These are phyloP conservation scores for Boechera divaricarpa DNA, from an alignment of 345 rosid genomes.

Conservation along the genomic window DNA sequence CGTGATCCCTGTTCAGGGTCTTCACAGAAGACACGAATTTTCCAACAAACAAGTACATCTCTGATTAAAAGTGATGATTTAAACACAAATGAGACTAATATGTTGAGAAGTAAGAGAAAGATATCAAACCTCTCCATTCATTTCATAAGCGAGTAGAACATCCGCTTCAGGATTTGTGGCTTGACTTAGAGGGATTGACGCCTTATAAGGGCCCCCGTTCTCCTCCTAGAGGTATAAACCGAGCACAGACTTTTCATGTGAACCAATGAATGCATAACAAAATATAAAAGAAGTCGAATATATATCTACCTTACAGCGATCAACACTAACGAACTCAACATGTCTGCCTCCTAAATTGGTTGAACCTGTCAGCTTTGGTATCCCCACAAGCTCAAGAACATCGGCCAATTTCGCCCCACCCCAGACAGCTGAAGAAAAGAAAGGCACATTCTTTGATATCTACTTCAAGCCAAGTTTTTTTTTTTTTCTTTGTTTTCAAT, in stretches of 20 bases:
- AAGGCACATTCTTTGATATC: slow-evolving; percentile 8
- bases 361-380: slow-evolving; percentile 58
- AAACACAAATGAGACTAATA: not conserved
- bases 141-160: slow-evolving; percentile 96
- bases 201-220: slow-evolving; percentile 99
- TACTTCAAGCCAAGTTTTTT: not conserved
- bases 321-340: slow-evolving; percentile 96
- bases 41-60: slow-evolving; percentile 10
- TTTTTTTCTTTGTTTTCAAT: too few species aligned
- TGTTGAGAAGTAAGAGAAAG: not conserved
- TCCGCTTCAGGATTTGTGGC: slow-evolving; percentile 93
- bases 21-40: slow-evolving; percentile 39
- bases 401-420: slow-evolving; percentile 86
- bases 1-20: slow-evolving; percentile 95
- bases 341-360: slow-evolving; percentile 79
- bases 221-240: slow-evolving; percentile 65
- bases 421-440: slow-evolving; percentile 70
- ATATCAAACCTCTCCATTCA: slow-evolving; percentile 84
- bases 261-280: slow-evolving; percentile 19
- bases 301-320: slow-evolving; percentile 81
- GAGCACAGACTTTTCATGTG: slow-evolving; percentile 2
- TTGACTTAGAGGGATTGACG: slow-evolving; percentile 85
- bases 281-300: not conserved
- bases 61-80: slow-evolving; percentile 1
- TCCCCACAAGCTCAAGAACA: slow-evolving; percentile 83